A percentile compares a stretch with the other conserved stretches of the same genome.
These are phyloP conservation scores for Cyberlindnera nakhonratchasimensis DNA, from an alignment of 805 yeast genomes.

Conservation along the genomic window DNA sequence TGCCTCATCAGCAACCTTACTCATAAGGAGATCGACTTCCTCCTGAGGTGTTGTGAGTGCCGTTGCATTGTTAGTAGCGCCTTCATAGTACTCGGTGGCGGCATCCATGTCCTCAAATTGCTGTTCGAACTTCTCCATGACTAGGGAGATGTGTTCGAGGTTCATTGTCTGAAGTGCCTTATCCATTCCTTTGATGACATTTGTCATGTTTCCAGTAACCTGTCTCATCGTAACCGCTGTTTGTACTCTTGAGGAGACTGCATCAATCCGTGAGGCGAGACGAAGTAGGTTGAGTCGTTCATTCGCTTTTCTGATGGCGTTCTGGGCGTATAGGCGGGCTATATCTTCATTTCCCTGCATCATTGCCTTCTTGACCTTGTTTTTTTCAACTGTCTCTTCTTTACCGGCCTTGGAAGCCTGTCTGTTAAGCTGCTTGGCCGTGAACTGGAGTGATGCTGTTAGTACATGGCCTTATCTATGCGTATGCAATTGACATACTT, in stretches of 20 bases:
- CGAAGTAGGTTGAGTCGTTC: constrained; percentile 80
- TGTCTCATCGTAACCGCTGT: constrained; percentile 98
- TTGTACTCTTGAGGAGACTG: constrained; percentile 93
- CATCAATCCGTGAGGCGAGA: constrained; percentile 86
- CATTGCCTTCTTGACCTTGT: constrained; percentile 82
- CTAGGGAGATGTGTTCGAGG: constrained; percentile 83
- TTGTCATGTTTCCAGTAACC: constrained; percentile 91
- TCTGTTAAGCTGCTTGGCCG: constrained; percentile 87
- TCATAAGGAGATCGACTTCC: constrained; percentile 87
- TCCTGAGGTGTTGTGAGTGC: constrained; percentile 93
- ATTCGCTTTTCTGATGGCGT: constrained; percentile 87
- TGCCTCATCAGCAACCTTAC: constrained; percentile 94
- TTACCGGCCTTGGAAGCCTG: constrained; percentile 90
- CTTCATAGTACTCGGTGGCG: constrained; percentile 87
- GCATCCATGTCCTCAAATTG: constrained; percentile 97
- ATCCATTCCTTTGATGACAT: constrained; percentile 94
- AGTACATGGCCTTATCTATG: constrained; percentile 1
- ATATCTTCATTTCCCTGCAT: constrained; percentile 85
- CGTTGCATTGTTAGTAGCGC: constrained; percentile 82
- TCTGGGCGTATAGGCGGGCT: constrained; percentile 91
- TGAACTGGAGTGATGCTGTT: constrained; percentile 47
- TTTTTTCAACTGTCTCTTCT: constrained; percentile 84
- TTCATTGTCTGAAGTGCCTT: constrained; percentile 94
- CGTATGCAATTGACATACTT: constrained; percentile 32
- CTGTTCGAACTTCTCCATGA: constrained; percentile 95